Conservation (phyloP, 148 eudicot genomes). For the Limonium bicolor region DNA sequence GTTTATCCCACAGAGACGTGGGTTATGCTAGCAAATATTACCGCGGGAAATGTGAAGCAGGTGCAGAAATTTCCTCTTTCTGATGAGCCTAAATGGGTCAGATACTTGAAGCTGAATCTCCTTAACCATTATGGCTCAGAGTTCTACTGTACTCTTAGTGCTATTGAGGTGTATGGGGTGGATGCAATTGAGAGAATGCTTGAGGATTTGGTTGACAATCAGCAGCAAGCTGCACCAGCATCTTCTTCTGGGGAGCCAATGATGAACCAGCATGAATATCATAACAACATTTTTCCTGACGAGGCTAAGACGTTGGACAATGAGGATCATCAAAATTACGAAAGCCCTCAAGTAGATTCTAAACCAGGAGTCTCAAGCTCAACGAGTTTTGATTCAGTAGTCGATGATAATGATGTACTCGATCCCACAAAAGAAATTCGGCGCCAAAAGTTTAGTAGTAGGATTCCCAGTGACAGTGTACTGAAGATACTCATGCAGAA, state of each 20-base stretch:
- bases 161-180: constrained; percentile 87
- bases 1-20: constrained; percentile 74
- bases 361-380: constrained; percentile 1
- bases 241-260: constrained; percentile 20
- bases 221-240: constrained; percentile 51
- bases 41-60: constrained; percentile 78
- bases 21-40: constrained; percentile 74
- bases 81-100: constrained; percentile 89
- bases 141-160: constrained; percentile 84
- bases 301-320: neutral
- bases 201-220: constrained; percentile 79
- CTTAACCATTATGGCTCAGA: constrained; percentile 83
- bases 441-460: constrained; percentile 55
- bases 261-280: constrained; percentile 1
- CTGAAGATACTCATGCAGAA: constrained; percentile 96
- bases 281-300: neutral
- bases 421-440: constrained; percentile 65
- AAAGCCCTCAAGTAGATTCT: neutral
- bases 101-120: constrained; percentile 69
- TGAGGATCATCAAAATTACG: constrained; percentile 1
- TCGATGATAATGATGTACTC: constrained; percentile 22
- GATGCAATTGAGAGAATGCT: constrained; percentile 96
- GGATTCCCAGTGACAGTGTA: constrained; percentile 97
- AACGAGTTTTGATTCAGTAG: neutral
- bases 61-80: constrained; percentile 67